Evolutionary conservation across 2,329 filamentous ascomycete genomes (phyloP), one percentile per base, ranked within the genome.

Genomic region (Curvularia lunata): DNA sequence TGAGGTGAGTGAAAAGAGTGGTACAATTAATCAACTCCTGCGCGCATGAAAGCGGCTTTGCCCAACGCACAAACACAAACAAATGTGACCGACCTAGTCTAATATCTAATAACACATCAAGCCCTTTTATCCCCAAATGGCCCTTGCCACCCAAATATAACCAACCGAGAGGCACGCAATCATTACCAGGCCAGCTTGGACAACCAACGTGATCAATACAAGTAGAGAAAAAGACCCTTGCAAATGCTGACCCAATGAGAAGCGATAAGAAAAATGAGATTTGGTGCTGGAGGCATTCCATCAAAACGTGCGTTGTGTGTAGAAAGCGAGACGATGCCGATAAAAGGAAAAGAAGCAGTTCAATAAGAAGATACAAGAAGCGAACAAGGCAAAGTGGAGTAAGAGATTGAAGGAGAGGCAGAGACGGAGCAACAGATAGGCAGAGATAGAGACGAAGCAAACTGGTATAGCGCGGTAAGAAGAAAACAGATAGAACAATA

Each of bases 401-500:
- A 38, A 28, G 12, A 16, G 27, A 53, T 16, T 18, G 19, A 47
- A 21, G 13, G 16, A 48, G 45, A 34, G 54, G 32, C 25, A 37
- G 23, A 18, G 34, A 8, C 2, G 13, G 5, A 18, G 2, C 21
- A 9, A 13, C 27, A 48, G 25, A 8, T 27, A 7, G 25, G 6
- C 25, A 37, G 23, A 9, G 34, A 18, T 16, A 23, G 3, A 28
- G 9, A 13, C 34, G 43, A 25, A 47, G 30, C 45, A 48, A 38
- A 49, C 45, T 57, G 54, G 54, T 57, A 57, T 49, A 40, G 45
- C 54, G 50, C 50, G 30, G 47, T 19, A 54, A 54, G n/a, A n/a
- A n/a, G n/a, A n/a, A 45, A n/a, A 28, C 50, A 49, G 10, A 28
- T 8, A 8, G 16, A 30, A 43, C 37, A 28, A 32, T 37, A 28